Percentiles rank a stretch among this genome's conserved stretches.
phyloP scores from a whole-genome alignment of 371 early-diverging fungal genomes.

The Coemansia sp. region DNA sequence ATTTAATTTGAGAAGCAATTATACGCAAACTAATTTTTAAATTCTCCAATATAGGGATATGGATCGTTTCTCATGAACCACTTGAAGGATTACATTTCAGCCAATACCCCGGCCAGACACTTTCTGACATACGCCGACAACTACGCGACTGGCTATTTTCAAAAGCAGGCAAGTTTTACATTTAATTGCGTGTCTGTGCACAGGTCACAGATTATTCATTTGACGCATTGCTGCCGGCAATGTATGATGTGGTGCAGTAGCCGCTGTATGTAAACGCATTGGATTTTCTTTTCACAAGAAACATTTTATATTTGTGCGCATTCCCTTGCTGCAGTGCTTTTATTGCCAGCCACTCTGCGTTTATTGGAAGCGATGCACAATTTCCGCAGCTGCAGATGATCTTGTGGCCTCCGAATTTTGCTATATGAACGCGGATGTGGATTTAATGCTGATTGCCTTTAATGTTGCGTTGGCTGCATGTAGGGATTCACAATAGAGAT shows the following conservation, averaged over 20 bases:
- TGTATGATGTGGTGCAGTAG: conserved; percentile 1
- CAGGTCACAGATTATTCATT: not conserved
- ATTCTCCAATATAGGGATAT: conserved; percentile 68
- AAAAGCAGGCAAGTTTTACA: conserved; percentile 80
- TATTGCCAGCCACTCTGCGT: not conserved
- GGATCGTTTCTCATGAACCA: conserved; percentile 93
- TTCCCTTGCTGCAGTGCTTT: not conserved
- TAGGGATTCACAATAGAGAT: conserved; percentile 97
- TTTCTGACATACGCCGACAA: conserved; percentile 99
- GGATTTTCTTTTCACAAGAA: not conserved
- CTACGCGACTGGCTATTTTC: conserved; percentile 99
- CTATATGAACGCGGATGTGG: not conserved
- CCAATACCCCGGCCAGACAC: conserved; percentile 68
- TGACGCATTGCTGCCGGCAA: conserved; percentile 8
- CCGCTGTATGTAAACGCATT: conserved; percentile 6
- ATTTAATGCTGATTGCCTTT: conserved; percentile 1
- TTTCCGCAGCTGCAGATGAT: conserved; percentile 2
- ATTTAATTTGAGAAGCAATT: not conserved
- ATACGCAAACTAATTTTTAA: not conserved
- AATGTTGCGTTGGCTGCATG: not conserved
- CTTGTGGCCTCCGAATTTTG: conserved; percentile 2
- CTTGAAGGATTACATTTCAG: conserved; percentile 85
- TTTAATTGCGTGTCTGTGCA: conserved; percentile 7
- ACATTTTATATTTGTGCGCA: not conserved
- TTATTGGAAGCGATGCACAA: not conserved